Evolutionary conservation across 345 rosid species (phyloP), one percentile per base, ranked within the genome.

Genomic region (Euphorbia tirucalli): DNA sequence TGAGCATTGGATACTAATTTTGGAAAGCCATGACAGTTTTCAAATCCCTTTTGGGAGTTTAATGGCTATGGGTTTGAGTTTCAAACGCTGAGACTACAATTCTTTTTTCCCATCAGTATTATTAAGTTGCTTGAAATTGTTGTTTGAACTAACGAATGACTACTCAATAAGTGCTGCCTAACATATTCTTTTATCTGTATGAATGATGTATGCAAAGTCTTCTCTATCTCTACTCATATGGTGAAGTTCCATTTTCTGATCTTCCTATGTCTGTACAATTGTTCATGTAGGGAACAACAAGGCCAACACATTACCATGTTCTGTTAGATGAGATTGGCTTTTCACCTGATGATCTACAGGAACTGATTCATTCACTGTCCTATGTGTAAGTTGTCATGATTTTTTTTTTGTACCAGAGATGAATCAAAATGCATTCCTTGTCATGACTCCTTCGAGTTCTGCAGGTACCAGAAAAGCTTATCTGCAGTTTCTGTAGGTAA

Each of bases 291-390:
- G 80, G 80, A 11, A 77, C 73, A n/a, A 35, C 80, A 30, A 71
- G 80, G 69, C 80, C 80, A 3, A 72, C 76, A 1, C 80, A 77
- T 16, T 77, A 77, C 56, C 76, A 77, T 68, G 80, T 77, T 68
- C 67, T 77, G 52, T 61, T 60, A 2, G 80, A 72, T 43, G 76
- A 77, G 66, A 68, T 72, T 48, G 76, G 80, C 64, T 77, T 77
- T 72, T 66, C 80, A 11, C 39, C 80, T 4, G 76, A 77, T 61
- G 76, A 66, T 15, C 69, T 77, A 8, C 80, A 77, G 64, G 75
- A 77, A 28, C 64, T 77, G 24, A 21, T 77, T 32, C 80, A 77
- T 56, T 77, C 76, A n/a, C 50, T 72, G 35, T 77, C 80, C 28
- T 77, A 77, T 32, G 76, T 77, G 80, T 77, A 72, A 72, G 76